phyloP scores from a whole-genome alignment of 1,284 basidiomycete genomes.

The Sanghuangporus weigelae region DNA sequence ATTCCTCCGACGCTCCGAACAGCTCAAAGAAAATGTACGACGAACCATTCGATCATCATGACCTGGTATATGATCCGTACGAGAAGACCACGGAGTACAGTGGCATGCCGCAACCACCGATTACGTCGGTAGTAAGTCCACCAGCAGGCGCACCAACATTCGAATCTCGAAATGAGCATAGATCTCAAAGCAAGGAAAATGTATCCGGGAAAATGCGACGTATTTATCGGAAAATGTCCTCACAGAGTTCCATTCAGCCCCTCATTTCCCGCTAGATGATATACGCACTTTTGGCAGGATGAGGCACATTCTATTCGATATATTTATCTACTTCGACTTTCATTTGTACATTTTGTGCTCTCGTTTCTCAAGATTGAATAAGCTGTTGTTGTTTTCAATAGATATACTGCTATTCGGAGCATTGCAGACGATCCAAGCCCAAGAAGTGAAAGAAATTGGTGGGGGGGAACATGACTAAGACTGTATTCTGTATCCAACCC shows the following conservation, averaged over 20 bases:
- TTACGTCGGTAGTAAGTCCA: not conserved
- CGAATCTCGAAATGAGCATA: not conserved
- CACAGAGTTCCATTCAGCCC: not conserved
- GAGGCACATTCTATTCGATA: no score
- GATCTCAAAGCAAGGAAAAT: not conserved
- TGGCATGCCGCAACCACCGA: not conserved
- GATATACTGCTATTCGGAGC: no score
- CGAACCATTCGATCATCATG: not conserved
- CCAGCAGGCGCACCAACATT: not conserved
- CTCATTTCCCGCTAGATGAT: not conserved
- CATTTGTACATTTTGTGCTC: no score
- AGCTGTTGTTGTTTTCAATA: no score
- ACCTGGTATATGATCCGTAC: not conserved
- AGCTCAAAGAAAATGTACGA: not conserved
- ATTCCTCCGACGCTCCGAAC: not conserved
- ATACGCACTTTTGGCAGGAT: not conserved
- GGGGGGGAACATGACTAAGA: no score
- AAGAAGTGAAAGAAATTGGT: no score
- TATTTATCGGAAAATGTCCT: not conserved
- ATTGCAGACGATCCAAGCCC: no score
- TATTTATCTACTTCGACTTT: no score
- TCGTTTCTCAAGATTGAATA: no score
- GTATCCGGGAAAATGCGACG: not conserved
- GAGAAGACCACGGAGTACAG: not conserved
- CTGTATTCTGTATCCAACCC: no score